Base-by-base conservation (phyloP, 1,284 basidiomycete genomes). In the Lentinula novae-zelandiae region DNA sequence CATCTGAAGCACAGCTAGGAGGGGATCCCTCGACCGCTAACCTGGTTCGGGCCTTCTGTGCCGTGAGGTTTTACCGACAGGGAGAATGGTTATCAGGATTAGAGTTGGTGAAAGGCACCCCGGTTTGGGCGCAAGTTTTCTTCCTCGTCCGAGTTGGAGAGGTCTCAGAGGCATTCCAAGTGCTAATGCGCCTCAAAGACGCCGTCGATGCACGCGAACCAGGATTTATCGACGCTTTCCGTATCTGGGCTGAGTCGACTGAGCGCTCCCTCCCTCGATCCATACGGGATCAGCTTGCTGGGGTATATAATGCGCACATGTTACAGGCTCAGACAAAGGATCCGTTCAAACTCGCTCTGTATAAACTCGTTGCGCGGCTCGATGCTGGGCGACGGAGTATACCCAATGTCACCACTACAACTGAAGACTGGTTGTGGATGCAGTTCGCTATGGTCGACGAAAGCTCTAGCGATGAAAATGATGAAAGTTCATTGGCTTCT, bases 361-460 rank as follows among this genome's bases (percentile, higher is more conserved):
- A 97, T 82, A 97, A 98, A 71, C 79, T 99, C 36, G 90, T 99
- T 78, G 96, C 96, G 46, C 89, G 93, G 66, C 86, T 98, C 59
- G 96, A 99, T 68, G 86, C 95, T 1, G 76, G 84, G 5, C 82
- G 93, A 59, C 84, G 94, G 62, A 92, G 87, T 67, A 89, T 96
- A 1, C 83, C 86, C 8, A 85, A 90, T 53, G 93, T 98, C 5
- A 97, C 95, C 0, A 83, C 85, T 15, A 96, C 93, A 6, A 96
- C 94, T 3, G 96, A 98, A 71, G 96, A 98, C 74, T 99, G 97
- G 96, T 81, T 98, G 40, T 99, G 96, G 96, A 87, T 97, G 78
- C 96, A 99, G 77, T 83, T 99, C 17, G 83, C 87, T 15, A 90
- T 98, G 90, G 87, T 87, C 15, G 89, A 90, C 65, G 53, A 54